phyloP scores from a whole-genome alignment of 2,329 filamentous ascomycete genomes.

The Trichophyton verrucosum region DNA sequence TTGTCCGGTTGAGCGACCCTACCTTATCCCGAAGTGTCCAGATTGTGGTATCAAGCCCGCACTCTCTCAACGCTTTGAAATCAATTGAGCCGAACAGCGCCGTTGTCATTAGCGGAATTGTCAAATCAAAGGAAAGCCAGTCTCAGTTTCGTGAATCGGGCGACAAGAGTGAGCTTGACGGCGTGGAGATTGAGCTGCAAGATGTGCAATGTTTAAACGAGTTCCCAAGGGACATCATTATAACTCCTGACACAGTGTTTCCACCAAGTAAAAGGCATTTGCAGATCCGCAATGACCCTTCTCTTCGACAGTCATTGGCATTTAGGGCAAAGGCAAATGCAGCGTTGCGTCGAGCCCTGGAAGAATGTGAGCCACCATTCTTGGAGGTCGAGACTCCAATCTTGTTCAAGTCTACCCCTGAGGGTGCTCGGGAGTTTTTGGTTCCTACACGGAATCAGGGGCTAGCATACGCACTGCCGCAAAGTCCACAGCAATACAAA shows the following conservation, averaged over 20 bases:
- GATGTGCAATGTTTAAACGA: constrained; percentile 56
- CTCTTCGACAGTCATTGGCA: constrained; percentile 54
- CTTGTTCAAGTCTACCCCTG: constrained; percentile 93
- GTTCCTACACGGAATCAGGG: constrained; percentile 71
- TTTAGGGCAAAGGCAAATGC: constrained; percentile 54
- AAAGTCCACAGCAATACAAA: constrained; percentile 97
- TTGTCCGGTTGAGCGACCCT: constrained; percentile 47
- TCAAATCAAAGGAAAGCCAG: constrained; percentile 29
- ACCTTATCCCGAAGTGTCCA: constrained; percentile 37
- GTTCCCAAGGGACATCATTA: constrained; percentile 63
- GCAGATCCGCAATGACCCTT: constrained; percentile 63
- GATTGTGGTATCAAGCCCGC: constrained; percentile 32
- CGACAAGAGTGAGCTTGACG: constrained; percentile 18
- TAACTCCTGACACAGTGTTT: constrained; percentile 62
- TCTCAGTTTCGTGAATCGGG: not conserved
- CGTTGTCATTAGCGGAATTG: constrained; percentile 40
- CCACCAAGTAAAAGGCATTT: constrained; percentile 65
- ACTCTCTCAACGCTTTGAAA: constrained; percentile 32
- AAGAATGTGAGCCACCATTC: constrained; percentile 44
- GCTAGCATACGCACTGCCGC: constrained; percentile 77
- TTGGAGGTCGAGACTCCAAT: constrained; percentile 81
- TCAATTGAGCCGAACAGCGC: constrained; percentile 40
- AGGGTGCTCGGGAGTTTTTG: constrained; percentile 87
- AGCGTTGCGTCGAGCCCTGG: constrained; percentile 43
- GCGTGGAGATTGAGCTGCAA: constrained; percentile 49